A percentile compares a stretch with the other conserved stretches of the same genome.
phyloP scores from a whole-genome alignment of 805 yeast genomes.

The Saccharomycopsis microspora region DNA sequence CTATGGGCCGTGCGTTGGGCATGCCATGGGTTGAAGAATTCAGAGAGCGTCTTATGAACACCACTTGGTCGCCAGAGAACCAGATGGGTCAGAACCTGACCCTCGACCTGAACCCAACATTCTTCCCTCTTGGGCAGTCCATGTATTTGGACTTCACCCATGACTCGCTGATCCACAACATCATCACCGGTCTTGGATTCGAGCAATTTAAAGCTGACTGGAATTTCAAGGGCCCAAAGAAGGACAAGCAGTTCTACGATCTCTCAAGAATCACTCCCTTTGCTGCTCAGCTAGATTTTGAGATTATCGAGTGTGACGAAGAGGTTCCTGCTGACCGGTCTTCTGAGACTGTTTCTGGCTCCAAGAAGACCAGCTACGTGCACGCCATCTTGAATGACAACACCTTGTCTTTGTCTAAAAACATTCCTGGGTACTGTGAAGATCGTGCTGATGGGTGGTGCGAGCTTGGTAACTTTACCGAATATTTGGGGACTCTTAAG shows the following conservation, averaged over 20 bases:
- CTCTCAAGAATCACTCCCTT: constrained; percentile 16
- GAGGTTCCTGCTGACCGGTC: constrained; percentile 14
- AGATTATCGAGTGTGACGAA: constrained; percentile 16
- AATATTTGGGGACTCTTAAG: constrained; percentile 14
- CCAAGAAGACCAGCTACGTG: constrained; percentile 10
- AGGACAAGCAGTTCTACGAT: constrained; percentile 7
- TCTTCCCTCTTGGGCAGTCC: constrained; percentile 33
- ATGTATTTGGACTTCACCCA: constrained; percentile 66
- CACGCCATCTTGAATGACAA: constrained; percentile 17
- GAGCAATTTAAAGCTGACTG: constrained; percentile 15
- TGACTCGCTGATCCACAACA: constrained; percentile 55
- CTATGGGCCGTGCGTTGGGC: constrained; percentile 47
- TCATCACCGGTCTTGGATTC: constrained; percentile 57
- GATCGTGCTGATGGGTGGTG: constrained; percentile 19
- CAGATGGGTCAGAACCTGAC: constrained; percentile 38
- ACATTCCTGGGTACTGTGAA: constrained; percentile 15
- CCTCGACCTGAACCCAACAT: constrained; percentile 19
- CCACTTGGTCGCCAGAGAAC: constrained; percentile 37
- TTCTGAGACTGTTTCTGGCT: neutral
- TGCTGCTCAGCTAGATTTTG: constrained; percentile 16
- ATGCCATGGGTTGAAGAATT: constrained; percentile 39
- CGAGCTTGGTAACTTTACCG: constrained; percentile 13
- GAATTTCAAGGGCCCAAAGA: constrained; percentile 10
- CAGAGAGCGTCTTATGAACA: constrained; percentile 32
- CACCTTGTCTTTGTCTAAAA: constrained; percentile 14